Conservation (phyloP, 2,329 filamentous ascomycete genomes). For the Cryphonectria carpinicola region DNA sequence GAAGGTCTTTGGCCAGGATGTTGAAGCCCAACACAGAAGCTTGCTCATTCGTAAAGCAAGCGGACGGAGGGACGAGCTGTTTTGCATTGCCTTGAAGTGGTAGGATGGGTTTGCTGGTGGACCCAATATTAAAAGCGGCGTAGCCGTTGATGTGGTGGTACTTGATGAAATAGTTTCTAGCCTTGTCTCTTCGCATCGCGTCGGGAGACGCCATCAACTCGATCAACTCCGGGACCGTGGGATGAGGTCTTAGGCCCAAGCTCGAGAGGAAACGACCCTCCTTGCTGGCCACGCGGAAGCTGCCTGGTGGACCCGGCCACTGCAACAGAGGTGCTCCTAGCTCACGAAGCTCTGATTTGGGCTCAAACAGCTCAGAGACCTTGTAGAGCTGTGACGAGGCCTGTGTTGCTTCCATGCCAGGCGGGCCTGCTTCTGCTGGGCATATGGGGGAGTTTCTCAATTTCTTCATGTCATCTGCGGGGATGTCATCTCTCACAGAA, state of each 20-base stretch:
- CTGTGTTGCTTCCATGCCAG: slow-evolving; percentile 57
- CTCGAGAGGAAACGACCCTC: slow-evolving; percentile 76
- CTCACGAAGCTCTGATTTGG: slow-evolving; percentile 69
- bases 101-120: slow-evolving; percentile 64
- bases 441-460: slow-evolving; percentile 80
- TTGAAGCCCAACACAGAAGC: slow-evolving; percentile 80
- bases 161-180: slow-evolving; percentile 80
- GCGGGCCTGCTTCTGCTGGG: slow-evolving; percentile 70
- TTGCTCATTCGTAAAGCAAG: slow-evolving; percentile 81
- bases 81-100: slow-evolving; percentile 72
- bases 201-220: slow-evolving; percentile 73
- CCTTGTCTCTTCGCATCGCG: slow-evolving; percentile 63
- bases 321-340: slow-evolving; percentile 77
- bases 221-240: slow-evolving; percentile 74
- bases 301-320: slow-evolving; percentile 72
- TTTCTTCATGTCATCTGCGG: slow-evolving; percentile 76
- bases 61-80: slow-evolving; percentile 69
- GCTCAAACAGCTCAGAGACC: slow-evolving; percentile 81
- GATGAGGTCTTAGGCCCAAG: slow-evolving; percentile 75
- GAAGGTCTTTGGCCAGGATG: slow-evolving; percentile 76
- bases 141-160: slow-evolving; percentile 83
- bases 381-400: slow-evolving; percentile 64
- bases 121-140: slow-evolving; percentile 61
- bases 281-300: slow-evolving; percentile 63
- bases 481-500: slow-evolving; percentile 88